Evolutionary conservation across 305 asterid genomes (phyloP).

Genomic region (Rubia balearica): DNA sequence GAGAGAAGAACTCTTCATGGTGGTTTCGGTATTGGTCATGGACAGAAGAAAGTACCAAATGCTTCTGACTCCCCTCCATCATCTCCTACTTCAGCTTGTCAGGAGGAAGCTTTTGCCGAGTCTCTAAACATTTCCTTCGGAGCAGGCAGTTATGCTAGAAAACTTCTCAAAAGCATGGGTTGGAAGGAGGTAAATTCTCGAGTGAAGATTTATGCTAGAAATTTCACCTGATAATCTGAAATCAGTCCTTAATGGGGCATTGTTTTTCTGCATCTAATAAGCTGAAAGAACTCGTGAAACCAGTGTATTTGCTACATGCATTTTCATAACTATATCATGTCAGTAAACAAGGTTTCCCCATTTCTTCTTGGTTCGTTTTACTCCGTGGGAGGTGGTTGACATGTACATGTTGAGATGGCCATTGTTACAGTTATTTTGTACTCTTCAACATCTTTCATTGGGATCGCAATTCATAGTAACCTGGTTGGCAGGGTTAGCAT

Average conservation of each 20-base stretch:
- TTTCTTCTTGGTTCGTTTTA: too few relatives aligned
- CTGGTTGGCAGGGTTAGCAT: too few relatives aligned
- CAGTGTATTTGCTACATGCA: background rate
- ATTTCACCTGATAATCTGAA: background rate
- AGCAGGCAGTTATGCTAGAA: slow-evolving; percentile 78
- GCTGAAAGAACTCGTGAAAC: background rate
- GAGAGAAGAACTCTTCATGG: slow-evolving; percentile 91
- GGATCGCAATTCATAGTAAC: too few relatives aligned
- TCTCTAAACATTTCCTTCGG: slow-evolving; percentile 71
- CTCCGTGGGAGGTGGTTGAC: too few relatives aligned
- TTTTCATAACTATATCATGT: background rate
- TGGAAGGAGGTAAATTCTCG: slow-evolving; percentile 77
- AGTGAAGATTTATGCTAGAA: background rate
- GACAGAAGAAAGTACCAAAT: slow-evolving; percentile 47
- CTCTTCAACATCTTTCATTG: too few relatives aligned
- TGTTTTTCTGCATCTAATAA: background rate
- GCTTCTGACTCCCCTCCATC: slow-evolving; percentile 35
- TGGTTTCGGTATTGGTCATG: slow-evolving; percentile 87
- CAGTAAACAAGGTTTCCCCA: background rate
- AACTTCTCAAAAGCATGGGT: slow-evolving; percentile 79
- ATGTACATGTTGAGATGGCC: too few relatives aligned
- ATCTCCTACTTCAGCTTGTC: slow-evolving; percentile 34
- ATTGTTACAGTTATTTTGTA: too few relatives aligned
- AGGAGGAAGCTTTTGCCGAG: slow-evolving; percentile 69
- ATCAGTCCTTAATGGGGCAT: background rate